Evolutionary conservation across 2,329 filamentous ascomycete genomes (phyloP).

Genomic region (Scleromitrula shiraiana): DNA sequence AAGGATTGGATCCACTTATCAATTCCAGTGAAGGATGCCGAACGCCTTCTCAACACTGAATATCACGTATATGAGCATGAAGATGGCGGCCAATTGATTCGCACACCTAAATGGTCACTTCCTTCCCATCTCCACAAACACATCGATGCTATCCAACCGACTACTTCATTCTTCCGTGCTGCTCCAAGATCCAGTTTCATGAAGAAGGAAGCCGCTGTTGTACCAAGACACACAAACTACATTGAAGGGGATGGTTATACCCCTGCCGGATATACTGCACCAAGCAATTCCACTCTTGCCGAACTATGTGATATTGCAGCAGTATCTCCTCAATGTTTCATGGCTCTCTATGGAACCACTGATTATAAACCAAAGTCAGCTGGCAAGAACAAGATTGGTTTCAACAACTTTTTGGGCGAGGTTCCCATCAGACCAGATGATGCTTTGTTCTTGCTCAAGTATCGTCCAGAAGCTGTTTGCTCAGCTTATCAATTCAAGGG

Average conservation of each 20-base stretch:
- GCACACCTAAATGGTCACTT: constrained; percentile 50
- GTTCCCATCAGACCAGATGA: constrained; percentile 19
- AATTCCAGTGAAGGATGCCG: constrained; percentile 42
- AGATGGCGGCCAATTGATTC: constrained; percentile 43
- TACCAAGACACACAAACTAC: constrained; percentile 5
- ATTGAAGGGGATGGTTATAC: neutral
- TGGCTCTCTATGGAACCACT: constrained; percentile 16
- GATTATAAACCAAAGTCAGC: constrained; percentile 15
- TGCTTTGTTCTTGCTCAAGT: constrained; percentile 15
- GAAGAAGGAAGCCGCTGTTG: neutral
- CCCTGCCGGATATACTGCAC: constrained; percentile 24
- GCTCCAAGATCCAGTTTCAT: constrained; percentile 4
- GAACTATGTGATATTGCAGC: constrained; percentile 54
- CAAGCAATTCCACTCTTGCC: constrained; percentile 23
- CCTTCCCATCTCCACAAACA: constrained; percentile 48
- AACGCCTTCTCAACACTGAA: constrained; percentile 44
- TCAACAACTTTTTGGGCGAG: constrained; percentile 22
- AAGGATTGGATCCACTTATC: constrained; percentile 50
- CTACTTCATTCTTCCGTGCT: constrained; percentile 47
- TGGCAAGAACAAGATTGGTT: constrained; percentile 18
- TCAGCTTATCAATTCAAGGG: constrained; percentile 14
- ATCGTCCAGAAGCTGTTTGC: constrained; percentile 15
- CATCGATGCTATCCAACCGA: constrained; percentile 53
- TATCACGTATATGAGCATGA: constrained; percentile 46
- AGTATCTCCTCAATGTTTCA: constrained; percentile 19